Evolutionary conservation across 176 grass and related monocot species (phyloP).

Genomic region (Aegilops longissima): DNA sequence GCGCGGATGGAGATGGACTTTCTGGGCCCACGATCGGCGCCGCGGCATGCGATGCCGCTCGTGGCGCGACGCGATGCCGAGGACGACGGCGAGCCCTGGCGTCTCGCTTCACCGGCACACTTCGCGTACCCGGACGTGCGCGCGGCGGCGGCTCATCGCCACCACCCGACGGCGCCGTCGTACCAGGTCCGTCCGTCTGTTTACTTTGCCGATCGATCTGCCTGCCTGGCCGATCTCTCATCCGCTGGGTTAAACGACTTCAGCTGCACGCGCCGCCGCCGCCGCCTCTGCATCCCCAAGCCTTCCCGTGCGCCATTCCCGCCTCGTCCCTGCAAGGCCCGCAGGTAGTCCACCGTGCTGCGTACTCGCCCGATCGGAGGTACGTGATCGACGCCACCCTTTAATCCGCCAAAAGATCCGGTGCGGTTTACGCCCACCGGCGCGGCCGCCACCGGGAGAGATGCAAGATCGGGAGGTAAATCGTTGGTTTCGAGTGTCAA

Average conservation of each 20-base stretch:
- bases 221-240: not conserved
- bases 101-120: not conserved
- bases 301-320: not conserved
- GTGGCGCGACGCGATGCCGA: not conserved
- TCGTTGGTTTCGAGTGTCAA: not conserved
- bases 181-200: not conserved
- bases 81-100: not conserved
- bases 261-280: not conserved
- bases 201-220: not conserved
- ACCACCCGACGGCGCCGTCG: not conserved
- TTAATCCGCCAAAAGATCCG: not conserved
- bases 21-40: constrained; percentile 1
- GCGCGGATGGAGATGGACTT: constrained; percentile 24
- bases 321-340: constrained; percentile 12
- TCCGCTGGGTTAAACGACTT: not conserved
- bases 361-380: not conserved
- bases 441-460: not conserved
- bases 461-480: not conserved
- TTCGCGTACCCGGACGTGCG: not conserved
- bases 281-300: not conserved
- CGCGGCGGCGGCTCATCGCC: not conserved
- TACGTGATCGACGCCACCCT: not conserved
- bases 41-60: not conserved
- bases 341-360: not conserved
- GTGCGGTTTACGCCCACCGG: not conserved